Base-by-base conservation (phyloP, 495 filamentous ascomycete species). In the Neohortaea acidophila region DNA sequence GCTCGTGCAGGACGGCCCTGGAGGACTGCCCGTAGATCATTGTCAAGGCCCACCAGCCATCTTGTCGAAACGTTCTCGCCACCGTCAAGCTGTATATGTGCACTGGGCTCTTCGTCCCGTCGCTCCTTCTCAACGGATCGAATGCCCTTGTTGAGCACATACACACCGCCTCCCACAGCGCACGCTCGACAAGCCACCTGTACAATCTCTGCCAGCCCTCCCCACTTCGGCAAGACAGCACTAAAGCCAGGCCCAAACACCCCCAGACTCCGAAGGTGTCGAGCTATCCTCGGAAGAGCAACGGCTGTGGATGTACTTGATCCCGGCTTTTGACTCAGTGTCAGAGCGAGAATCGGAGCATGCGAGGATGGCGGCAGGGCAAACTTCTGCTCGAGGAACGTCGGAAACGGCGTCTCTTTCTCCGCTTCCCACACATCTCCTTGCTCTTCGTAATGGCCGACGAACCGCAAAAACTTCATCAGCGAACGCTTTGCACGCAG, bases 111-210 rank as follows among this genome's bases (percentile, higher is more conserved):
- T 7, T 40, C 20, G 9, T 27, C 32, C 7, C 4, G 4, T 17
- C 23, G 21, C 7, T 5, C 24, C 2, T 13, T 38, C 30, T 14
- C 19, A 33, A 87, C 62, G 0, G 73, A 73, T 21, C 73, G 73
- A 33, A 87, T 62, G 0, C 73, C 73, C 19, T 74, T 75, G 26
- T 72, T 74, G 15, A 96, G 75, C 40, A 93, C 81, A 60, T 94
- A 94, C 4, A 91, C 70, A 13, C 75, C 83, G 21, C 89, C 91
- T 3, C 91, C 87, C 6, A 97, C 86, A 3, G 89, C 89, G 37
- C 79, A 76, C 24, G 89, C 84, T 41, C 89, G 81, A 50, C 89
- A 96, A 10, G 77, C 82, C 9, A 94, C 84, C 53, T 97, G 89
- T 14, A 83, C 69, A 43, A 96, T 75, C 59, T 97, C 89, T n/a